Base-by-base conservation (phyloP, 345 rosid species). In the Clausena lansium region DNA sequence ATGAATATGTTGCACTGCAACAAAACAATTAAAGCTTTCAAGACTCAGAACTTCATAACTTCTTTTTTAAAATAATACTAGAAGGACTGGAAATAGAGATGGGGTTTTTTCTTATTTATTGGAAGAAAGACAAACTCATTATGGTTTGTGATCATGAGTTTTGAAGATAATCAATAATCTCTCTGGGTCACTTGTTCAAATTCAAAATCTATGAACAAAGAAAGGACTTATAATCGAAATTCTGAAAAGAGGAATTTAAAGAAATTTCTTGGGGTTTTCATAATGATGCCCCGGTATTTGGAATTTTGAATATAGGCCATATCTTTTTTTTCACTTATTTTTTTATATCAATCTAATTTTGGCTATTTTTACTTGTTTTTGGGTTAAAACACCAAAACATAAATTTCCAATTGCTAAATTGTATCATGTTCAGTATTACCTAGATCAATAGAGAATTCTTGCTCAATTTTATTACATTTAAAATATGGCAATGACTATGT, bases 61-160 rank as follows among this genome's bases (percentile, higher is more conserved):
- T 28, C 30, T 35, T 73, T 65, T 77, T 25, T 45, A 6, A 62
- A 61, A 45, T 45, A 72, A 79, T 71, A n/a, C 60, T 77, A 24
- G 30, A 30, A 55, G 65, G 54, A 76, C 71, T 57, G 27, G 52
- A 25, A 10, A 22, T 35, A 35, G 52, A 32, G 25, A 62, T 50
- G 70, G 38, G 50, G 22, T 52, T 75, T 63, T 63, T 20, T 76
- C n/a, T 73, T 24, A 70, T 57, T 81, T 59, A 78, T 75, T 83
- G 61, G 67, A 75, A 76, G 67, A 55, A 85, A 81, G 89, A 86
- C 86, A 85, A 89, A 82, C 72, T 78, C 84, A 89, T 88, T 78
- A 87, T 82, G 88, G 55, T 70, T 65, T 69, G 69, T 81, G 81
- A 81, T 84, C 80, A 84, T 88, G 78, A 72, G 79, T 75, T 79